Percentiles rank a stretch among this genome's conserved stretches.
These are phyloP conservation scores for Didymosphaeria variabile DNA, from an alignment of 2,329 filamentous ascomycete genomes.

Conservation along the genomic window DNA sequence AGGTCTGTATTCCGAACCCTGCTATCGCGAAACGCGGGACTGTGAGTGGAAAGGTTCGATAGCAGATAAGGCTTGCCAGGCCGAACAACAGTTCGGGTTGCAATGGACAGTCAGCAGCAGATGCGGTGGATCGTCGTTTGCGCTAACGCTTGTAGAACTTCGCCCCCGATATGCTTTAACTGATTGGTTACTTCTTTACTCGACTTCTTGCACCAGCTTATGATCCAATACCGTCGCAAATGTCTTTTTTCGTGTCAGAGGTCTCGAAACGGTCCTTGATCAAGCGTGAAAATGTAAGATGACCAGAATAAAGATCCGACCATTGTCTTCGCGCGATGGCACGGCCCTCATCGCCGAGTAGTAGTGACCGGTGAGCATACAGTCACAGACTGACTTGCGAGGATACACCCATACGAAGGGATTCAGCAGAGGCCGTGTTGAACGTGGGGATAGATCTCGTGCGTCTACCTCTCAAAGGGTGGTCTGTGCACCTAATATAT, in stretches of 20 bases:
- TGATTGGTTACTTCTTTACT: background rate
- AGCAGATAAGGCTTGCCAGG: conserved; percentile 23
- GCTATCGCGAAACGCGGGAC: conserved; percentile 10
- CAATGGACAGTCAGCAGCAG: conserved; percentile 20
- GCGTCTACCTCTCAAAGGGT: conserved; percentile 20
- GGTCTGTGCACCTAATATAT: conserved; percentile 34
- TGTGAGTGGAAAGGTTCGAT: conserved; percentile 16
- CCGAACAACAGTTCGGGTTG: conserved; percentile 12
- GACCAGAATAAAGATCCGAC: no score
- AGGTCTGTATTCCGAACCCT: conserved; percentile 13
- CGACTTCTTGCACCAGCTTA: no score
- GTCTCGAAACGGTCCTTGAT: no score
- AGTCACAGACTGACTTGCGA: conserved; percentile 8
- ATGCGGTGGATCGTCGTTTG: conserved; percentile 17
- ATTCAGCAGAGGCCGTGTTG: conserved; percentile 25
- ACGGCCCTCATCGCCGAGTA: background rate
- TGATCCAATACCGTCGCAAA: no score
- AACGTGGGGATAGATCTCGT: conserved; percentile 29
- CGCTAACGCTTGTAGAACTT: conserved; percentile 14
- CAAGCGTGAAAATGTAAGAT: no score
- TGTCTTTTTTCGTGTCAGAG: background rate
- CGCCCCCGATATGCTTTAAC: background rate
- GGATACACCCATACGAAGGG: conserved; percentile 11
- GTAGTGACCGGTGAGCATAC: background rate
- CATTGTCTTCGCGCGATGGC: background rate